Evolutionary conservation across 305 asterid species (phyloP).

Genomic region (Fraxinus sp.): DNA sequence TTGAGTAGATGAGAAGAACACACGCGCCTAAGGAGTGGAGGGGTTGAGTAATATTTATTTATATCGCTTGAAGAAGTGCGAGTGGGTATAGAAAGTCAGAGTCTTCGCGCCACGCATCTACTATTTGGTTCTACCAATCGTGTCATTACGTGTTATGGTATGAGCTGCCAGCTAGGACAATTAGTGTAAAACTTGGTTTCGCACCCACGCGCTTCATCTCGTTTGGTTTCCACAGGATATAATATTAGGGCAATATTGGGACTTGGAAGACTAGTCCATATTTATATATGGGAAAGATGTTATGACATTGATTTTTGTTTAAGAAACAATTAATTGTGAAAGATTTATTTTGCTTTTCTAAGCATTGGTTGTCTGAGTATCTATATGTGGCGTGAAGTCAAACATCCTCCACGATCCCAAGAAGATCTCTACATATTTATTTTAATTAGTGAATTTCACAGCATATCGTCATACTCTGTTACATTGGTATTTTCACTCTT

Average conservation of each 20-base stretch:
- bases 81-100: slow-evolving; percentile 15
- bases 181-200: background rate
- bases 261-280: background rate
- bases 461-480: background rate
- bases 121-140: slow-evolving; percentile 29
- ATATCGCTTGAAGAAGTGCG: slow-evolving; percentile 31
- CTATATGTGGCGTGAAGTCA: no score
- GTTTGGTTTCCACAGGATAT: background rate
- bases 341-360: background rate
- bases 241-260: background rate
- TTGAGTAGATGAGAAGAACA: background rate
- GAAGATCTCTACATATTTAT: background rate
- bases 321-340: no score
- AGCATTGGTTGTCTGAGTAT: background rate
- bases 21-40: slow-evolving; percentile 29
- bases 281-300: no score
- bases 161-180: slow-evolving; percentile 1
- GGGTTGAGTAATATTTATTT: background rate
- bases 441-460: background rate
- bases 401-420: background rate
- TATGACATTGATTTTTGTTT: no score
- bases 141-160: background rate
- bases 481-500: background rate
- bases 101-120: slow-evolving; percentile 47
- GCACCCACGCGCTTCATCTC: slow-evolving; percentile 16